Conservation (phyloP, 2,329 filamentous ascomycete genomes). For the Pyricularia sp. region DNA sequence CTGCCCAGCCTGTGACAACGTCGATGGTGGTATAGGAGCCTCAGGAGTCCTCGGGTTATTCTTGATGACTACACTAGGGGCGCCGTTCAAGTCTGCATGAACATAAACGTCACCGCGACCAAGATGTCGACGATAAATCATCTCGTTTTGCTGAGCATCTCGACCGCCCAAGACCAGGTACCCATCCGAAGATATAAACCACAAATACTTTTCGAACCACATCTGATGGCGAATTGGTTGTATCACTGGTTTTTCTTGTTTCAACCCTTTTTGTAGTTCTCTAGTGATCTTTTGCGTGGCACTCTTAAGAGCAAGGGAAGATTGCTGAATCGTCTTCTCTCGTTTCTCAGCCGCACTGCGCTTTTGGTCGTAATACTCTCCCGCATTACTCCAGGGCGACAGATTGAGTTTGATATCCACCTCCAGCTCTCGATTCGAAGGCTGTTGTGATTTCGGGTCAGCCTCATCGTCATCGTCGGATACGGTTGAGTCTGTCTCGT, state of each 20-base stretch:
- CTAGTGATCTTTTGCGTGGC: constrained; percentile 79
- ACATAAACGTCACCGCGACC: constrained; percentile 86
- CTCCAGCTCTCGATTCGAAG: constrained; percentile 45
- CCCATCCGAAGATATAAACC: constrained; percentile 91
- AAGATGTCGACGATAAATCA: constrained; percentile 76
- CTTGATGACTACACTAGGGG: constrained; percentile 78
- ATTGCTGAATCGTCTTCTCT: constrained; percentile 72
- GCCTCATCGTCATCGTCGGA: constrained; percentile 36
- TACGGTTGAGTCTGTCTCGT: constrained; percentile 53
- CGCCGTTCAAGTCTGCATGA: constrained; percentile 77
- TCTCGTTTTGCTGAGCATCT: constrained; percentile 80
- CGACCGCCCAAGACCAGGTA: constrained; percentile 85
- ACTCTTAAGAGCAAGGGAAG: constrained; percentile 71
- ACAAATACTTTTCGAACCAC: constrained; percentile 97
- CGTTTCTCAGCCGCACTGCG: constrained; percentile 75
- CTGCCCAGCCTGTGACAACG: constrained; percentile 78
- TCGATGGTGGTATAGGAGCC: constrained; percentile 82
- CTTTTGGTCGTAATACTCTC: constrained; percentile 85
- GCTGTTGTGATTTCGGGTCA: constrained; percentile 23
- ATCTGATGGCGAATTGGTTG: constrained; percentile 70
- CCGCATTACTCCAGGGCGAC: constrained; percentile 78
- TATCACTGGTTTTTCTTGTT: constrained; percentile 81
- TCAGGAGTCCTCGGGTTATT: constrained; percentile 67
- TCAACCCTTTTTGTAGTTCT: constrained; percentile 75
- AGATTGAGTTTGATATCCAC: constrained; percentile 78